A percentile compares a stretch with the other conserved stretches of the same genome.
Evolutionary conservation across 768 basidiomycete genomes (phyloP).

Genomic region (Boletus huronensis): DNA sequence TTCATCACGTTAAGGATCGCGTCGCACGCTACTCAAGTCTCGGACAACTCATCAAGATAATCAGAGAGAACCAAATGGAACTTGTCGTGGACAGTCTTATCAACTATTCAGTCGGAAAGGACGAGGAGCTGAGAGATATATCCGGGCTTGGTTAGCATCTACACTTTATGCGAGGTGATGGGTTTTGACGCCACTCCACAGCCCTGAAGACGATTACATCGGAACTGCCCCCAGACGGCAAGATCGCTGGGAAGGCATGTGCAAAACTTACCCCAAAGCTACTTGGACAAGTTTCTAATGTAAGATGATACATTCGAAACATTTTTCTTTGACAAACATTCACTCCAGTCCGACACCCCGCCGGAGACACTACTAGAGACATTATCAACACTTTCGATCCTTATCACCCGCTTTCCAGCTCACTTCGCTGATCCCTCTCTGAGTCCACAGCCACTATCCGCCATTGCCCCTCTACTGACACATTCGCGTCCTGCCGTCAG

Average conservation of each 20-base stretch:
- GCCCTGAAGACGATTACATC: constrained; percentile 94
- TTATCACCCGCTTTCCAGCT: constrained; percentile 79
- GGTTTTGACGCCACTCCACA: constrained; percentile 30
- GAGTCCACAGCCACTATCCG: constrained; percentile 56
- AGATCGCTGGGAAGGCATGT: constrained; percentile 75
- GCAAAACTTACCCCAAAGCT: constrained; percentile 83
- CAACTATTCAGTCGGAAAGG: constrained; percentile 77
- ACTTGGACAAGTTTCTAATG: constrained; percentile 73
- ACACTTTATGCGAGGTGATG: background rate
- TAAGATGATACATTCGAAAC: constrained; percentile 34
- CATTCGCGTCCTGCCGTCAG: constrained; percentile 82
- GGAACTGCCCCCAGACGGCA: constrained; percentile 81
- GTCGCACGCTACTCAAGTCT: constrained; percentile 48
- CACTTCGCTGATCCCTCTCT: constrained; percentile 55
- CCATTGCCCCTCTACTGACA: constrained; percentile 68
- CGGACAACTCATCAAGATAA: constrained; percentile 86
- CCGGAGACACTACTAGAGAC: constrained; percentile 83
- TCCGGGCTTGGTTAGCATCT: constrained; percentile 71
- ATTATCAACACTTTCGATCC: constrained; percentile 80
- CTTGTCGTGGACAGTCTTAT: constrained; percentile 87
- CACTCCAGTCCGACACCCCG: constrained; percentile 55
- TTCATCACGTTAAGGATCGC: constrained; percentile 5
- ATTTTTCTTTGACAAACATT: constrained; percentile 6
- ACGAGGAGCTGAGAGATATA: constrained; percentile 93
- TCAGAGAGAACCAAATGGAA: constrained; percentile 79